Conservation (phyloP, 2,329 filamentous ascomycete species). For the Talaromyces atroroseus region DNA sequence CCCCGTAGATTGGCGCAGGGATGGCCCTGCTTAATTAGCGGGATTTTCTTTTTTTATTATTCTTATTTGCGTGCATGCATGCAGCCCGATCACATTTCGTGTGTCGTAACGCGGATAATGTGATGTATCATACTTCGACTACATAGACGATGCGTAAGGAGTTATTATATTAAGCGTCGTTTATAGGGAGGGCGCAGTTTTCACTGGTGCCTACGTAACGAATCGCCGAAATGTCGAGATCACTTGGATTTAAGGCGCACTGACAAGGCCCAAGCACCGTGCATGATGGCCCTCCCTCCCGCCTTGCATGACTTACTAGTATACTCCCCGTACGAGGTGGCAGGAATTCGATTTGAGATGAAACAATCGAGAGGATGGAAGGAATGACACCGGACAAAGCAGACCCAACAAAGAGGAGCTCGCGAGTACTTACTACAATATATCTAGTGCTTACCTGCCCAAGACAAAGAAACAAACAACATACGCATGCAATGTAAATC, state of each 20-base stretch:
- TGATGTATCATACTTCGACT: neutral
- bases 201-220: no score
- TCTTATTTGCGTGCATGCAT: neutral
- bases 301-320: neutral
- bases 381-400: neutral
- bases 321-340: neutral
- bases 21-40: neutral
- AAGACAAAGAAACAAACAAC: neutral
- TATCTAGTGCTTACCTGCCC: neutral
- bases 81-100: neutral
- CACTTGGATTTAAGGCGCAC: neutral
- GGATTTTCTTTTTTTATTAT: neutral
- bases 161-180: no score
- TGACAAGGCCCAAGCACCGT: conserved; percentile 4
- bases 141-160: neutral
- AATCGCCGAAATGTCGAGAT: no score
- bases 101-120: neutral
- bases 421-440: neutral
- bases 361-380: neutral
- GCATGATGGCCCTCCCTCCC: neutral
- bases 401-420: neutral
- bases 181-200: no score
- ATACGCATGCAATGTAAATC: neutral
- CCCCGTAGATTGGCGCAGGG: neutral
- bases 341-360: neutral